Evolutionary conservation across 257 asterid species (phyloP).

Genomic region (Perilla frutescens): DNA sequence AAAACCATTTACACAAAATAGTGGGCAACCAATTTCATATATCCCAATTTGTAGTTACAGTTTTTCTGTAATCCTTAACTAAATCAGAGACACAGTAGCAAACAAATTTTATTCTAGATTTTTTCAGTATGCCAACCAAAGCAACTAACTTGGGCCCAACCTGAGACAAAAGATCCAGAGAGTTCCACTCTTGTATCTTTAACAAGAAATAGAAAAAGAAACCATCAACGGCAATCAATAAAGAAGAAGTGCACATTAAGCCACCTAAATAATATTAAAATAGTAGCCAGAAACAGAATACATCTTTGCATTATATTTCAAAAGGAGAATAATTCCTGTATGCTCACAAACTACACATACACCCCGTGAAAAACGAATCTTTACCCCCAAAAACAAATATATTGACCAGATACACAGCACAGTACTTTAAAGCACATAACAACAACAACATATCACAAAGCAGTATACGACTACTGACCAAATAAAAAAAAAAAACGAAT

Average conservation of each 20-base stretch:
- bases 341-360: conserved; percentile 20
- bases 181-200: background rate
- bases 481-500: conserved; percentile 5
- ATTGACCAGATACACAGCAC: conserved; percentile 9
- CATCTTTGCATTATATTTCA: conserved; percentile 9
- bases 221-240: conserved; percentile 6
- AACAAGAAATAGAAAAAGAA: background rate
- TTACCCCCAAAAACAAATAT: conserved; percentile 9
- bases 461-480: background rate
- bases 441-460: background rate
- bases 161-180: conserved; percentile 17
- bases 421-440: background rate
- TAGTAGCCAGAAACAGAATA: conserved; percentile 24
- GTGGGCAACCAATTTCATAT: background rate
- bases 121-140: background rate
- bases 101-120: background rate
- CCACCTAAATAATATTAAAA: conserved; percentile 20
- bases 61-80: background rate
- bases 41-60: background rate
- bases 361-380: conserved; percentile 27
- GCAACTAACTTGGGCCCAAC: background rate
- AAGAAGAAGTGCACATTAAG: background rate
- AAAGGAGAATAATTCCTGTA: conserved; percentile 17
- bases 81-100: background rate
- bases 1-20: background rate